These are phyloP conservation scores for Gonapodya sp. DNA, from an alignment of 192 early-diverging fungal genomes.

Conservation along the genomic window DNA sequence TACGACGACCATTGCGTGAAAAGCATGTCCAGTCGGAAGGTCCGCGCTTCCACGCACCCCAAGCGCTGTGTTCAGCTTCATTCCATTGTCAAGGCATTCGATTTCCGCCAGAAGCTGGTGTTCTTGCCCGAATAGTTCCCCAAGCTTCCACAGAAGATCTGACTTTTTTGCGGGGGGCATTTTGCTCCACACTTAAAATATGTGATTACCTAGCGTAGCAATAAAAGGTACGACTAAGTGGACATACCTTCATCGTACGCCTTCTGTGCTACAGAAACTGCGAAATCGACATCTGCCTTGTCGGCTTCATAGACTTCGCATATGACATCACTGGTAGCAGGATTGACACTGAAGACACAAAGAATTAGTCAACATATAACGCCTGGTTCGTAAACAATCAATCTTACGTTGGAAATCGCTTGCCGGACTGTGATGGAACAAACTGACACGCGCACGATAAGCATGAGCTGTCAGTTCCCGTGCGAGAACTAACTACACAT, in stretches of 20 bases:
- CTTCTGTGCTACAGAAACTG: neutral
- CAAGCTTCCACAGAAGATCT: slow-evolving; percentile 4
- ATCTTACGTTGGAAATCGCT: neutral
- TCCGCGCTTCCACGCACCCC: neutral
- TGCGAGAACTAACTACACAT: no score
- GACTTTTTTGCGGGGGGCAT: neutral
- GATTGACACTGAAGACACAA: no score
- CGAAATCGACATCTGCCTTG: slow-evolving; percentile 1
- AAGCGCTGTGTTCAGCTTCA: neutral
- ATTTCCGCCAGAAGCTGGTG: neutral
- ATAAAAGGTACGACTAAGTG: neutral
- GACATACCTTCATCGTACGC: neutral
- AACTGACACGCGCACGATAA: neutral
- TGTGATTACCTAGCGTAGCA: neutral
- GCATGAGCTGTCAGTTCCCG: neutral
- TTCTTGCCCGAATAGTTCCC: neutral
- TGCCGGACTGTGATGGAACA: neutral
- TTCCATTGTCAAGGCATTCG: slow-evolving; percentile 3
- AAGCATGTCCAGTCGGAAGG: no score
- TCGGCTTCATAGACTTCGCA: slow-evolving; percentile 9
- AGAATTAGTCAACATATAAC: no score
- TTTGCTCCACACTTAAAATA: neutral
- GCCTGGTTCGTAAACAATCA: no score
- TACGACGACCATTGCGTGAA: neutral
- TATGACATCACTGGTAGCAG: slow-evolving; percentile 9